Conservation (phyloP, 2,329 filamentous ascomycete genomes). For the Talaromyces sp. region DNA sequence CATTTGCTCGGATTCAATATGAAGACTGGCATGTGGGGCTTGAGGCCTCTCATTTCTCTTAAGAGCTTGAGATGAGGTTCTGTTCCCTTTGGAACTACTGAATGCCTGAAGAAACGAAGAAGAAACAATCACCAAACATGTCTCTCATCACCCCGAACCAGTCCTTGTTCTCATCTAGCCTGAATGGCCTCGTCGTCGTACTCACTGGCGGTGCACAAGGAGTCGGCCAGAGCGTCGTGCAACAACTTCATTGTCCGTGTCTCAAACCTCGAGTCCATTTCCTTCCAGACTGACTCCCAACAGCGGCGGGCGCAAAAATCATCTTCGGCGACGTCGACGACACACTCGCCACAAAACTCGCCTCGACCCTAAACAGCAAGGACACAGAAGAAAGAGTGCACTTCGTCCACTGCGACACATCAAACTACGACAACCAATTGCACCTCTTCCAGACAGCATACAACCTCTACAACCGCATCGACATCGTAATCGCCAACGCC, state of each 20-base stretch:
- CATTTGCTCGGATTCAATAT: neutral
- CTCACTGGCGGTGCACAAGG: neutral
- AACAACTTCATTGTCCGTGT: neutral
- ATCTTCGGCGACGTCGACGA: constrained; percentile 18
- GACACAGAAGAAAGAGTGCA: neutral
- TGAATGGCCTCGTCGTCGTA: neutral
- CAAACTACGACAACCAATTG: neutral
- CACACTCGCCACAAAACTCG: constrained; percentile 1
- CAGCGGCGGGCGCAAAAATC: constrained; percentile 17
- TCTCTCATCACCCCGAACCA: neutral
- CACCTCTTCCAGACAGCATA: constrained; percentile 21
- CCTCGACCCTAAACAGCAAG: constrained; percentile 4
- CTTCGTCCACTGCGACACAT: neutral
- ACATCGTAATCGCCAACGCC: constrained; percentile 28
- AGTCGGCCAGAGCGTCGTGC: neutral
- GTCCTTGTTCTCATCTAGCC: neutral
- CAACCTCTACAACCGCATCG: constrained; percentile 22
- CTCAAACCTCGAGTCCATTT: neutral
- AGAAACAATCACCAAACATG: neutral
- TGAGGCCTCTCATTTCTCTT: neutral
- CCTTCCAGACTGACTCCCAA: neutral
- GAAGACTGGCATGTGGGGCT: neutral
- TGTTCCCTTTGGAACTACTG: neutral
- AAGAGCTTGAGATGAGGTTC: neutral
- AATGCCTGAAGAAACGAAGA: neutral